Evolutionary conservation across 2,329 filamentous ascomycete genomes (phyloP), one percentile per base, ranked within the genome.

Genomic region (Colletotrichum tabaci): DNA sequence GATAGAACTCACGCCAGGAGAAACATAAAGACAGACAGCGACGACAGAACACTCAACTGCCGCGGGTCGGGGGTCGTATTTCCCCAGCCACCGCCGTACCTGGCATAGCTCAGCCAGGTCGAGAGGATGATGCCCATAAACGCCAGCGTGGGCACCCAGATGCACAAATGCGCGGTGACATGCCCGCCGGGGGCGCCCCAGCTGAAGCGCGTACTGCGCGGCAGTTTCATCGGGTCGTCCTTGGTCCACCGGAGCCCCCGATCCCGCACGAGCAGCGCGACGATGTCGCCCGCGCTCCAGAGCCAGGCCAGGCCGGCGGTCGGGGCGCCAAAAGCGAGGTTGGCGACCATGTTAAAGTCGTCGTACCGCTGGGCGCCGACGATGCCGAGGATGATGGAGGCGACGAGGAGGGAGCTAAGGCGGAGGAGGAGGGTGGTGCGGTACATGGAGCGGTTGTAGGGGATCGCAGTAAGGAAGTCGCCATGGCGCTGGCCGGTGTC

Each of bases 391-490:
- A 72, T 61, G 53, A 47, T 47, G 40, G 71, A 13, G 49, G 47
- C 57, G 42, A 61, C 23, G 66, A 72, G 56, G 2, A 67, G n/a
- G 2, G 74, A 74, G 49, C 57, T 16, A 49, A 65, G 2, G 60
- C 71, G 67, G 44, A 72, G 52, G 35, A 52, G 23, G 58, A 74
- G 60, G 35, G 61, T 61, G 12, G 56, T 57, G 49, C 69, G 71
- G 61, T 67, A 69, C 55, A 72, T 66, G 57, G 63, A 62, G 26
- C 73, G 71, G 67, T 72, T 67, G 61, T 73, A 57, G 16, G 73
- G 73, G 58, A 72, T 57, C 4, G 73, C 73, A 3, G 65, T 58
- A 52, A 71, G 61, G 61, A 74, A 73, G 65, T 63, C 53, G 67
- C 73, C 73, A 47, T 70, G 71, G 40, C 67, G 73, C 1, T 56